Conservation (phyloP, 2,329 filamentous ascomycete species). For the Aspergillus unguis region DNA sequence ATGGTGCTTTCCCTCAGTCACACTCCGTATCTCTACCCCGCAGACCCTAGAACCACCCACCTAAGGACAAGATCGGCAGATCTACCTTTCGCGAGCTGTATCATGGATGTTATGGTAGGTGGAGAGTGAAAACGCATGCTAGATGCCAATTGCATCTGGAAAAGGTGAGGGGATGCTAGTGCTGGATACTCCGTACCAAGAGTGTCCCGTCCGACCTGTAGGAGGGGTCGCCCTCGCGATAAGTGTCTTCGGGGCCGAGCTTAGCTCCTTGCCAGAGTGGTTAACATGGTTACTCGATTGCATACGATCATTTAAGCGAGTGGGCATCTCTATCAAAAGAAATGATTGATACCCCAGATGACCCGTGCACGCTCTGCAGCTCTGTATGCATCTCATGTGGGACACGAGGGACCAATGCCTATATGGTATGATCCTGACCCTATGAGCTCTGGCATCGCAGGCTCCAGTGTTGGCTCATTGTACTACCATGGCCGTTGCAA, state of each 20-base stretch:
- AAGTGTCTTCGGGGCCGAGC: slow-evolving; percentile 1
- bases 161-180: slow-evolving; percentile 8
- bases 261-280: slow-evolving; percentile 4
- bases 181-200: background rate
- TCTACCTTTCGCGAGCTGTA: slow-evolving; percentile 13
- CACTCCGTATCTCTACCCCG: slow-evolving; percentile 11
- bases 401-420: background rate
- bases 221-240: background rate
- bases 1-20: background rate
- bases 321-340: background rate
- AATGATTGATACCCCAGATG: background rate
- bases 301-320: background rate
- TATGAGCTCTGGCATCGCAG: background rate
- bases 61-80: slow-evolving; percentile 19
- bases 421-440: slow-evolving; percentile 1
- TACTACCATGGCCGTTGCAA: background rate
- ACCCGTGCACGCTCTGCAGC: background rate
- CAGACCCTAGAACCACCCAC: slow-evolving; percentile 12
- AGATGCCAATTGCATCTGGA: slow-evolving; percentile 1
- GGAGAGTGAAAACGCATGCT: slow-evolving; percentile 8
- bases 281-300: background rate
- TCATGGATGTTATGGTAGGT: slow-evolving; percentile 1
- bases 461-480: background rate
- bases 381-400: slow-evolving; percentile 2
- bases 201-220: background rate